Percentiles rank a stretch among this genome's conserved stretches.
Evolutionary conservation across 1,284 basidiomycete species (phyloP).

Genomic region (Trichosporon coremiiforme): DNA sequence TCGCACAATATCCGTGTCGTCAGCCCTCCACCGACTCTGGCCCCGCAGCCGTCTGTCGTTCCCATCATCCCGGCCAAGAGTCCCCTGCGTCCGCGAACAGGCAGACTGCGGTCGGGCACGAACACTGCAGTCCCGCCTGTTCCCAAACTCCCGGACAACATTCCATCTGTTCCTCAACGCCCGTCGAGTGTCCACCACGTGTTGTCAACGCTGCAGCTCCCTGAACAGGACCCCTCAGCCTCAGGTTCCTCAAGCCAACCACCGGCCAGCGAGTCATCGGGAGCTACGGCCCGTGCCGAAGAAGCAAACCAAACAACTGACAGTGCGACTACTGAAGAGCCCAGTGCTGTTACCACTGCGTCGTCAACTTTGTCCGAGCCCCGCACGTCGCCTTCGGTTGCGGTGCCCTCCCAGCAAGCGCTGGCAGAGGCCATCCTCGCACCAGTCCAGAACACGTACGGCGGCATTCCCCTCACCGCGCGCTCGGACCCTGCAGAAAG

Average conservation of each 20-base stretch:
- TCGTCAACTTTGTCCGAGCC: conserved; percentile 14
- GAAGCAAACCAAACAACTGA: conserved; percentile 15
- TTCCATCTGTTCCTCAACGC: not conserved
- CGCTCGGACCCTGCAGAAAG: conserved; percentile 14
- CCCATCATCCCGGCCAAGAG: conserved; percentile 52
- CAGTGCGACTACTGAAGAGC: conserved; percentile 9
- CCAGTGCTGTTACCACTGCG: conserved; percentile 16
- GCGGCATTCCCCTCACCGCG: conserved; percentile 15
- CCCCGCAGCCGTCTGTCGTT: not conserved
- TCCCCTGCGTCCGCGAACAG: conserved; percentile 39
- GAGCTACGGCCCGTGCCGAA: conserved; percentile 12
- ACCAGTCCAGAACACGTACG: conserved; percentile 10
- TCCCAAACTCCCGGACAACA: conserved; percentile 6
- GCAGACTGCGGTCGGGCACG: conserved; percentile 5
- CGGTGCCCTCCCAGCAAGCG: conserved; percentile 17
- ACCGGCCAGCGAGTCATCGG: conserved; percentile 4
- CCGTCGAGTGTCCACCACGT: conserved; percentile 15
- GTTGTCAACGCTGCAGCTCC: not conserved
- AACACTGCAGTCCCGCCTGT: conserved; percentile 9
- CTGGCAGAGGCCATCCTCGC: conserved; percentile 14
- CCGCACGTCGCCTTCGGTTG: conserved; percentile 11
- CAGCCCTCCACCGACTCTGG: not conserved
- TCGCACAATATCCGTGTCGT: conserved; percentile 17
- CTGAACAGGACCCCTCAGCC: conserved; percentile 3
- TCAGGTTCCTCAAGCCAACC: not conserved